These are phyloP conservation scores for Euphorbia tirucalli DNA, from an alignment of 345 rosid genomes.

Conservation along the genomic window DNA sequence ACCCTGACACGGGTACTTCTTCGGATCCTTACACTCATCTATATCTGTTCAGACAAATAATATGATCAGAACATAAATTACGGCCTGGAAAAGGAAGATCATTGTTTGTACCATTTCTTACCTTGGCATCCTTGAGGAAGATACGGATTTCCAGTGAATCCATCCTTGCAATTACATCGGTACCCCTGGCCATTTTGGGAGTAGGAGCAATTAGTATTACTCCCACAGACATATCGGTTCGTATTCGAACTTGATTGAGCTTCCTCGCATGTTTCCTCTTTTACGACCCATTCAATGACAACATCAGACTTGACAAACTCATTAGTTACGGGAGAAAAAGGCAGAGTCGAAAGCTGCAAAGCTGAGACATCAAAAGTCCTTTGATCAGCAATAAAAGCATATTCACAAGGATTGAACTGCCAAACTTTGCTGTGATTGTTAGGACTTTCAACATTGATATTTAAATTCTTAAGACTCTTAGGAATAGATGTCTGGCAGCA, in stretches of 20 bases:
- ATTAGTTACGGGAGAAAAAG: fast-evolving
- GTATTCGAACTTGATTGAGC: neutral
- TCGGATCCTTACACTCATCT: slow-evolving; percentile 11
- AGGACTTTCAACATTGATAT: neutral
- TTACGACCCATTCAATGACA: slow-evolving; percentile 21
- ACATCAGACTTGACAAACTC: neutral
- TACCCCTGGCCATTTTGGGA: slow-evolving; percentile 4
- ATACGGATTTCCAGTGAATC: slow-evolving; percentile 25
- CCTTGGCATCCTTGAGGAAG: slow-evolving; percentile 18
- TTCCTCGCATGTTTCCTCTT: neutral
- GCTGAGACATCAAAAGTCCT: neutral
- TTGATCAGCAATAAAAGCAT: slow-evolving; percentile 17
- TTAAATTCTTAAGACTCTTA: neutral
- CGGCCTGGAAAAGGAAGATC: neutral
- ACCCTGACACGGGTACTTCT: slow-evolving; percentile 10
- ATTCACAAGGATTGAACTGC: slow-evolving; percentile 16
- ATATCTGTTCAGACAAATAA: slow-evolving; percentile 7
- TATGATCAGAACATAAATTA: neutral
- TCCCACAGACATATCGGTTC: slow-evolving; percentile 20
- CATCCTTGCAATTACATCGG: slow-evolving; percentile 11
- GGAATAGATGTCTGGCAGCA: slow-evolving; percentile 32
- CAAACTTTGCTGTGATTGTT: neutral
- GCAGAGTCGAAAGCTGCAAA: neutral
- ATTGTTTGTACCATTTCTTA: neutral
- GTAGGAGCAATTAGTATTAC: neutral